Base-by-base conservation (phyloP, 2,329 filamentous ascomycete species). In the Curvularia hawaiiensis region DNA sequence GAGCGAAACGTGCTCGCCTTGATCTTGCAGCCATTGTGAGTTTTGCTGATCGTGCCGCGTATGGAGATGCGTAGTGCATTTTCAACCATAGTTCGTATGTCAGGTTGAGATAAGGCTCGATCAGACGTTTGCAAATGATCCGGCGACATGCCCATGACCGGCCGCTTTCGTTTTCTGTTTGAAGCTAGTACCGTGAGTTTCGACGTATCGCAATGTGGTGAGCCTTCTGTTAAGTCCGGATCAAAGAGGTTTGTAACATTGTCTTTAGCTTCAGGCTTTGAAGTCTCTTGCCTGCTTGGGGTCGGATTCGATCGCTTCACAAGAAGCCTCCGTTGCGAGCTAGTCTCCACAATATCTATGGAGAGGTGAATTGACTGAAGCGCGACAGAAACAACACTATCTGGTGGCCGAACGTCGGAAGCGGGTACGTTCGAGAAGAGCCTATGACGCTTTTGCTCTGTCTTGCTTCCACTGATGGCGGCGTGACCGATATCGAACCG, bases 11-110 rank as follows among this genome's bases (percentile, higher is more conserved):
- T 73, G 24, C 63, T 76, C 28, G 70, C 68, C 50, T 65, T 70
- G 16, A 77, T 44, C 24, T 69, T 74, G 8, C 77, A 43, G 9
- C 69, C 69, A 20, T 56, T 58, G 1, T 54, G 5, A 1, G 66
- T 49, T 48, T 60, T 69, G n/a, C 49, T 66, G 5, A 72, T 45
- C 38, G 59, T 64, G n/a, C 69, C 63, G 31, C 64, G 66, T 5
- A 80, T 70, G 5, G 75, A 72, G 12, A 77, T 52, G 16, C 75
- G 72, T 7, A 81, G 50, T 12, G 72, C 74, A 6, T 64, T 69
- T 60, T 79, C 76, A 3, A 78, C 54, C 43, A 79, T 59, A 4
- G 20, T 24, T 16, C 18, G 33, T 8, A 65, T 16, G 1, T 60
- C 50, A 33, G 22, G 38, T 8, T 44, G 44, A 35, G 47, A 41